Evolutionary conservation across 257 asterid species (phyloP).

Genomic region (Salvia hispanica): DNA sequence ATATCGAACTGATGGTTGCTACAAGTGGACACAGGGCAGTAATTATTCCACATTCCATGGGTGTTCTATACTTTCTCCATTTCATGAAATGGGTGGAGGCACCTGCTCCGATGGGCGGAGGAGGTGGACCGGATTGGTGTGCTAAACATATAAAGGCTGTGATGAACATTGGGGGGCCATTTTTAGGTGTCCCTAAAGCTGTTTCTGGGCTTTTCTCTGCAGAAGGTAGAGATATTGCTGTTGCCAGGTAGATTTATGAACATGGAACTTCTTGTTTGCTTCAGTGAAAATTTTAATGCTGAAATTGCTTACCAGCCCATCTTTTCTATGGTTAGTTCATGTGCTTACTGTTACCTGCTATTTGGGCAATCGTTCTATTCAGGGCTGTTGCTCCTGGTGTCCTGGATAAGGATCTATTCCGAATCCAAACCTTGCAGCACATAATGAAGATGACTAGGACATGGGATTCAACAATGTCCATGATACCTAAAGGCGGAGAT

Average conservation of each 20-base stretch:
- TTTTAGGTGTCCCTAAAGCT: slow-evolving; percentile 82
- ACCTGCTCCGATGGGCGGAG: slow-evolving; percentile 93
- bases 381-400: slow-evolving; percentile 83
- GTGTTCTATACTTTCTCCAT: slow-evolving; percentile 79
- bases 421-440: slow-evolving; percentile 78
- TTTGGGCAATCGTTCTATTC: slow-evolving; percentile 30
- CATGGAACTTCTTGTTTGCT: slow-evolving; percentile 15
- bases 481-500: slow-evolving; percentile 94
- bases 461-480: slow-evolving; percentile 96
- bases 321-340: slow-evolving; percentile 25
- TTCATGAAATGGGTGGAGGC: slow-evolving; percentile 97
- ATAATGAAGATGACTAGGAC: slow-evolving; percentile 93
- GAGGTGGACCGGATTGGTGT: slow-evolving; percentile 93
- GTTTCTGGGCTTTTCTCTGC: slow-evolving; percentile 80
- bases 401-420: slow-evolving; percentile 68
- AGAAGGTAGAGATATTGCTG: slow-evolving; percentile 80
- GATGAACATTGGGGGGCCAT: slow-evolving; percentile 89
- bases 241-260: slow-evolving; percentile 53
- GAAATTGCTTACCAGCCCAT: neutral
- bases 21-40: slow-evolving; percentile 80
- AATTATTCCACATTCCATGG: slow-evolving; percentile 93
- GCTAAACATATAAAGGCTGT: slow-evolving; percentile 84
- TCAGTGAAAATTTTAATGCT: slow-evolving; percentile 12
- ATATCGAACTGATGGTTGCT: slow-evolving; percentile 79
- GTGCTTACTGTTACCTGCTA: slow-evolving; percentile 39